phyloP scores from a whole-genome alignment of 306 rosid genomes.

The Ochetophila trinervis region DNA sequence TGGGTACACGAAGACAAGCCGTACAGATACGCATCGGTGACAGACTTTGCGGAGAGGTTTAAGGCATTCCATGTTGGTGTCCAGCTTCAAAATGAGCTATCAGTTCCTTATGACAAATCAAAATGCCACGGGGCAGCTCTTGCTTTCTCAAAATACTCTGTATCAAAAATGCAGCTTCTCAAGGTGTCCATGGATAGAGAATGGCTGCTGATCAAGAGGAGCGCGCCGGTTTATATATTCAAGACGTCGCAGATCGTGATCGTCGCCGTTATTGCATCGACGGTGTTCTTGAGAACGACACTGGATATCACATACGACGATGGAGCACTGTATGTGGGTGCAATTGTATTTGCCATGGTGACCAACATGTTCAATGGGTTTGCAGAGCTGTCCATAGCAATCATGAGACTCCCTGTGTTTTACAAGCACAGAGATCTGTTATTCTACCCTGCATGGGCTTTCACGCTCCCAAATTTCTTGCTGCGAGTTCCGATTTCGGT shows the following conservation, averaged over 20 bases:
- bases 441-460: conserved; percentile 33
- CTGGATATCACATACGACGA: conserved; percentile 30
- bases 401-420: conserved; percentile 31
- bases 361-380: conserved; percentile 42
- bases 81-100: conserved; percentile 31
- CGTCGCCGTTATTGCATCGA: conserved; percentile 45
- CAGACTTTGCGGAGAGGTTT: conserved; percentile 46
- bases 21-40: conserved; percentile 44
- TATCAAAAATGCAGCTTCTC: conserved; percentile 43
- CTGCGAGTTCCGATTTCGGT: conserved; percentile 28
- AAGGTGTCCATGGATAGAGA: conserved; percentile 58
- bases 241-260: conserved; percentile 47
- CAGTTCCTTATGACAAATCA: conserved; percentile 40
- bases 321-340: conserved; percentile 44
- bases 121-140: conserved; percentile 56
- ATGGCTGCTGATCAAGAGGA: conserved; percentile 59
- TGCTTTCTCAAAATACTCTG: conserved; percentile 43
- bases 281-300: conserved; percentile 53
- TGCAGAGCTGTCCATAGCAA: conserved; percentile 25
- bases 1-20: conserved; percentile 54
- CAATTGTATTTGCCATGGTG: conserved; percentile 47
- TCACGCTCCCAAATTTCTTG: conserved; percentile 25
- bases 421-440: conserved; percentile 30
- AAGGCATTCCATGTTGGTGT: conserved; percentile 50
- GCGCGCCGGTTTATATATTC: conserved; percentile 56